These are phyloP conservation scores for Scenedesmus sp. DNA, from an alignment of 163 green algal species.

Conservation along the genomic window DNA sequence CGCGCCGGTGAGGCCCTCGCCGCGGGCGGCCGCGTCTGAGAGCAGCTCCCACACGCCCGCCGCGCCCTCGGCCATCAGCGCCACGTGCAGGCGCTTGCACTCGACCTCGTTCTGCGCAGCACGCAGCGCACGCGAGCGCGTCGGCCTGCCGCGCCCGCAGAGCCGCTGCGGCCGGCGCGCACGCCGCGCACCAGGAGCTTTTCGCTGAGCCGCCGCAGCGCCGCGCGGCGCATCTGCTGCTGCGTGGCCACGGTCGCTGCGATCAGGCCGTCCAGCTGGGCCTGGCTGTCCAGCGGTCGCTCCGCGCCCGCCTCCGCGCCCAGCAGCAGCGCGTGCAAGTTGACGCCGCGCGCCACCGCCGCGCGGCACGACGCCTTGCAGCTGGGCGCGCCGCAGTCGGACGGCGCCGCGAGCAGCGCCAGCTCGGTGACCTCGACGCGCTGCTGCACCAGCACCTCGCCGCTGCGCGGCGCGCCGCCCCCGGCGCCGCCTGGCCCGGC, in stretches of 20 bases:
- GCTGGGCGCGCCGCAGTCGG: constrained; percentile 5
- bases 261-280: constrained; percentile 22
- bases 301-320: neutral
- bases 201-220: constrained; percentile 2
- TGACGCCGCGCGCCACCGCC: constrained; percentile 12
- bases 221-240: constrained; percentile 11
- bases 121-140: neutral
- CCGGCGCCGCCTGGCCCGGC: too few relatives aligned
- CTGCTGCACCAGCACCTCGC: constrained; percentile 15
- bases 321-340: constrained; percentile 10
- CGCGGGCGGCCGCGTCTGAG: constrained; percentile 9
- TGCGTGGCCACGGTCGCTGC: constrained; percentile 6
- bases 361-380: constrained; percentile 14
- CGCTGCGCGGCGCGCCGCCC: too few relatives aligned
- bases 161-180: neutral
- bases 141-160: neutral
- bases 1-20: neutral
- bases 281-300: constrained; percentile 5
- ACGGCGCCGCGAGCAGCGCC: neutral
- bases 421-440: constrained; percentile 10
- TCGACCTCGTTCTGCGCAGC: constrained; percentile 32
- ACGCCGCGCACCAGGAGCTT: constrained; percentile 29
- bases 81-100: constrained; percentile 19
- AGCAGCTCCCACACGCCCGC: constrained; percentile 28
- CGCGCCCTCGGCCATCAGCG: constrained; percentile 37